Evolutionary conservation across 768 basidiomycete genomes (phyloP).

Genomic region (Psilocybe cyanescens): DNA sequence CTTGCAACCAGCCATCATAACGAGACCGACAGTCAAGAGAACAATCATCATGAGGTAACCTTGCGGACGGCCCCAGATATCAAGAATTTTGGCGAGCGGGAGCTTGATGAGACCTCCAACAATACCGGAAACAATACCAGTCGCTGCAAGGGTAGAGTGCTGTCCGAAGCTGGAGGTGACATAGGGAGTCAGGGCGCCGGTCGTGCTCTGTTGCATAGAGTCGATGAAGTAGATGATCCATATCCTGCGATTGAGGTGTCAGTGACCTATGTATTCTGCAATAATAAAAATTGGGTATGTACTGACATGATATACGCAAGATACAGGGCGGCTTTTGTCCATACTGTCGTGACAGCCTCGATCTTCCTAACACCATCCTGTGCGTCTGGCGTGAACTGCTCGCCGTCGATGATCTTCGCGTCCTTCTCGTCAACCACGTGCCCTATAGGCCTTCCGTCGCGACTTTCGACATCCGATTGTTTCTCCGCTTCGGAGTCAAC

Average conservation of each 20-base stretch:
- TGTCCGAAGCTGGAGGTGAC: not conserved
- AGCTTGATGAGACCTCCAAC: slow-evolving; percentile 2
- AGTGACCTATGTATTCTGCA: not conserved
- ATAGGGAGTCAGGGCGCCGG: not conserved
- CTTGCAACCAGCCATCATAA: slow-evolving; percentile 9
- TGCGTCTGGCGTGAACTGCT: slow-evolving; percentile 1
- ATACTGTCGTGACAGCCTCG: slow-evolving; percentile 2
- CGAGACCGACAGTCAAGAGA: slow-evolving; percentile 1
- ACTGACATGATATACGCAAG: not conserved
- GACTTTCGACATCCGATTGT: not conserved
- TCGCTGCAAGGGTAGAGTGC: not conserved
- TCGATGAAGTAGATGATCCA: slow-evolving; percentile 8
- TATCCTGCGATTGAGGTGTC: not conserved
- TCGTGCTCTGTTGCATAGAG: slow-evolving; percentile 6
- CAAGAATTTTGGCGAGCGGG: slow-evolving; percentile 4
- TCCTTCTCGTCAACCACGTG: slow-evolving; percentile 3
- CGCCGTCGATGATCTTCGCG: not conserved
- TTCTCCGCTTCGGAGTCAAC: not conserved
- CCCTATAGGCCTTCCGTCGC: not conserved
- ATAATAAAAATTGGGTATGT: not conserved
- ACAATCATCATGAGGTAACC: slow-evolving; percentile 6
- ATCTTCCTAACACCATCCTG: slow-evolving; percentile 3
- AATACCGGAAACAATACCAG: slow-evolving; percentile 3
- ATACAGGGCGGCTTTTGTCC: not conserved
- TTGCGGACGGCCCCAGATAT: slow-evolving; percentile 9